These are phyloP conservation scores for Lagerstroemia speciosa DNA, from an alignment of 345 rosid species.

Conservation along the genomic window DNA sequence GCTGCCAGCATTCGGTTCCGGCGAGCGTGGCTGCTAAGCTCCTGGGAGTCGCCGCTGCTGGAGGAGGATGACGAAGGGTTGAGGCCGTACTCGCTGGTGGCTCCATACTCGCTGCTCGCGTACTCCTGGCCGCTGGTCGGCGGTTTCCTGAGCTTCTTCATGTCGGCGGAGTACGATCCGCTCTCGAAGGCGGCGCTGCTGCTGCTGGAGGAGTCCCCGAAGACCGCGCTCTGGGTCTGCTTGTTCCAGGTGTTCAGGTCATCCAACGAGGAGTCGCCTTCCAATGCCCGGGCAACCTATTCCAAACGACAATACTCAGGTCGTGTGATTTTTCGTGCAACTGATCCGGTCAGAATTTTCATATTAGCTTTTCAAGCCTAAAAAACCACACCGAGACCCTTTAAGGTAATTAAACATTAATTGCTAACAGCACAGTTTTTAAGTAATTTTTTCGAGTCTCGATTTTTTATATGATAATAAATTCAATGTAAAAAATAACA, in stretches of 20 bases:
- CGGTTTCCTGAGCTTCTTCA: constrained; percentile 39
- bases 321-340: too few species aligned
- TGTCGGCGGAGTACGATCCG: constrained; percentile 34
- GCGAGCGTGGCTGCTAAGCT: neutral
- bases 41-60: constrained; percentile 36
- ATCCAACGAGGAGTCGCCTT: constrained; percentile 51
- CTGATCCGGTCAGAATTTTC: too few species aligned
- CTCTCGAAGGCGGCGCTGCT: constrained; percentile 14
- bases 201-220: constrained; percentile 18
- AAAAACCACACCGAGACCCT: too few species aligned
- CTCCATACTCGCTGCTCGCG: constrained; percentile 52
- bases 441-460: too few species aligned
- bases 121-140: constrained; percentile 31
- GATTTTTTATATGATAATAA: too few species aligned
- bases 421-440: too few species aligned
- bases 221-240: constrained; percentile 22
- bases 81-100: constrained; percentile 65
- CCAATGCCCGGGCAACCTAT: constrained; percentile 67
- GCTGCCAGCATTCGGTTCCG: neutral
- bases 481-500: too few species aligned
- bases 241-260: constrained; percentile 42
- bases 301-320: neutral
- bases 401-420: too few species aligned
- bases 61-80: constrained; percentile 55
- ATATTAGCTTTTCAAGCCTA: too few species aligned